These are phyloP conservation scores for Candida yuanshanica DNA, from an alignment of 805 yeast species.

Conservation along the genomic window DNA sequence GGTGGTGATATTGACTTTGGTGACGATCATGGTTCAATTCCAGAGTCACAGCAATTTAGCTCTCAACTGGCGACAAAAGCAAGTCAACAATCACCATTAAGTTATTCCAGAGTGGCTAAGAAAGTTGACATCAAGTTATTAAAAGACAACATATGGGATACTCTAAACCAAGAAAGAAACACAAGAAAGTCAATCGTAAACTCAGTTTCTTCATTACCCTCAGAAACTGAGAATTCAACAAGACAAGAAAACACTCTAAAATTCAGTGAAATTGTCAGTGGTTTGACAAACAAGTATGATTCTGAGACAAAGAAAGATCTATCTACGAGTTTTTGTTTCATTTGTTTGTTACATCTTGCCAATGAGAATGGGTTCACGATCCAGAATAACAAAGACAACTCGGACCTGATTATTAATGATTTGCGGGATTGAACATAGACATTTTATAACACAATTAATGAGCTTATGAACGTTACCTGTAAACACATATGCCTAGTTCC, in stretches of 20 bases:
- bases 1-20: conserved; percentile 29
- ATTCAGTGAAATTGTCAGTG: conserved; percentile 45
- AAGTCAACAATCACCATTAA: conserved; percentile 31
- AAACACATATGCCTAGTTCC: too few relatives aligned
- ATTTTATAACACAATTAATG: not conserved
- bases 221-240: not conserved
- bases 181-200: conserved; percentile 8
- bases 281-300: conserved; percentile 48
- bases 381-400: conserved; percentile 30
- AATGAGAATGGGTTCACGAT: conserved; percentile 75
- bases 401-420: conserved; percentile 17
- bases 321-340: conserved; percentile 81
- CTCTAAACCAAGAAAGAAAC: conserved; percentile 29
- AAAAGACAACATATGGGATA: conserved; percentile 75
- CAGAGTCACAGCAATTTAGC: conserved; percentile 15
- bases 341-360: conserved; percentile 78
- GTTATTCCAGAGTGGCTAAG: conserved; percentile 69
- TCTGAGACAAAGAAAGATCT: conserved; percentile 54
- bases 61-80: conserved; percentile 20
- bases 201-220: not conserved
- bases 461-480: too few relatives aligned
- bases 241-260: conserved; percentile 9
- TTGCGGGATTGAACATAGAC: not conserved
- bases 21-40: conserved; percentile 19
- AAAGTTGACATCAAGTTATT: conserved; percentile 71